phyloP scores from a whole-genome alignment of 202 grass and related monocot genomes.

The Alloteropsis angusta region DNA sequence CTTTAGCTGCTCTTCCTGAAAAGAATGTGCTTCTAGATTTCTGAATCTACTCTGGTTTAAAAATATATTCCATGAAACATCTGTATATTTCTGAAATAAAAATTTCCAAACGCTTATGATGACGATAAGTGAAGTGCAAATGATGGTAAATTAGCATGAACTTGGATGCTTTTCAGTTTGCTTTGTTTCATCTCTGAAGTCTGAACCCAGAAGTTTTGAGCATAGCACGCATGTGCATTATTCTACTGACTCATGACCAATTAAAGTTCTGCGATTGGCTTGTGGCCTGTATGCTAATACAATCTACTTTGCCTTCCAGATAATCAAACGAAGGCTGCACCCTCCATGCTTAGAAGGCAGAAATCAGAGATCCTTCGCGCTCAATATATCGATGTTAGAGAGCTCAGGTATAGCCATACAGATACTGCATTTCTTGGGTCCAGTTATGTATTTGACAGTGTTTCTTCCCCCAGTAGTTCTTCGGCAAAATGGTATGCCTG shows the following conservation, averaged over 20 bases:
- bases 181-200: background rate
- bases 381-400: constrained; percentile 53
- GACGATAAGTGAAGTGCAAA: background rate
- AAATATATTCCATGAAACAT: background rate
- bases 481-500: background rate
- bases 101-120: background rate
- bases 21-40: background rate
- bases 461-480: background rate
- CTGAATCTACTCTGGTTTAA: background rate
- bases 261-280: background rate
- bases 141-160: background rate
- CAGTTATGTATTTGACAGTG: background rate
- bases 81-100: background rate
- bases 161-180: background rate
- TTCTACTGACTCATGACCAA: background rate
- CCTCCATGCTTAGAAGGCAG: constrained; percentile 39
- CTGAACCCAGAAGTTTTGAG: too few relatives aligned
- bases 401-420: constrained; percentile 39
- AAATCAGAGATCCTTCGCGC: constrained; percentile 59
- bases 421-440: background rate
- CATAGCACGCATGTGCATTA: background rate
- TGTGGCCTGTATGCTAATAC: background rate
- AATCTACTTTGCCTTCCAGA: constrained; percentile 19
- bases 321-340: constrained; percentile 17
- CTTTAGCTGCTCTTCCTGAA: background rate